Conservation (phyloP, 2,329 filamentous ascomycete species). For the Claviceps maximensis region DNA sequence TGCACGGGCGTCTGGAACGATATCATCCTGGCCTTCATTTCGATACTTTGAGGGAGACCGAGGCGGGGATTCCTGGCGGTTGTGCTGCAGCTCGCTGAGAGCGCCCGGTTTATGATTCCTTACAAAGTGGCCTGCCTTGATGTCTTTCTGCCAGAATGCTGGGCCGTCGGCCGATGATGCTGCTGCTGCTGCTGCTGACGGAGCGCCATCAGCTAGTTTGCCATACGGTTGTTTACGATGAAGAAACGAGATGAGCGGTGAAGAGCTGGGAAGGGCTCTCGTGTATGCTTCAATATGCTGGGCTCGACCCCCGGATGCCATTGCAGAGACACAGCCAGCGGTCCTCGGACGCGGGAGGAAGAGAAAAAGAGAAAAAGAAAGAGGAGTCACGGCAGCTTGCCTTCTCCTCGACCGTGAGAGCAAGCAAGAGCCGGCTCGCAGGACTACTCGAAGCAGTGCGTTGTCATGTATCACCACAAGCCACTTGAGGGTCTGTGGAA, state of each 20-base stretch:
- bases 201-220: slow-evolving; percentile 16
- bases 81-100: slow-evolving; percentile 44
- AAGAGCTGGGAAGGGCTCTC: slow-evolving; percentile 10
- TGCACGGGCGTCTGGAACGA: not conserved
- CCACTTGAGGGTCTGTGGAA: not conserved
- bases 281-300: slow-evolving; percentile 3
- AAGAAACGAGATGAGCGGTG: slow-evolving; percentile 28
- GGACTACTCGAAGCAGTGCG: not conserved
- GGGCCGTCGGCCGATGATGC: not conserved
- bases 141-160: slow-evolving; percentile 9
- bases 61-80: slow-evolving; percentile 31
- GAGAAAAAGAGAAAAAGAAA: not conserved
- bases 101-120: slow-evolving; percentile 29
- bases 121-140: slow-evolving; percentile 21
- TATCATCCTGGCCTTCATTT: slow-evolving; percentile 19
- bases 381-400: not conserved
- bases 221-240: slow-evolving; percentile 35
- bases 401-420: not conserved
- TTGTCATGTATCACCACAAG: not conserved
- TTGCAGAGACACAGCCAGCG: slow-evolving; percentile 5
- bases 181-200: not conserved
- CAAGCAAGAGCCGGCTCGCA: not conserved
- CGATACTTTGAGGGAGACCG: slow-evolving; percentile 26
- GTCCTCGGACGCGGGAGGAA: not conserved
- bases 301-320: slow-evolving; percentile 9